A percentile compares a stretch with the other conserved stretches of the same genome.
These are phyloP conservation scores for Neofusicoccum sp. DNA, from an alignment of 2,329 filamentous ascomycete genomes.

Conservation along the genomic window DNA sequence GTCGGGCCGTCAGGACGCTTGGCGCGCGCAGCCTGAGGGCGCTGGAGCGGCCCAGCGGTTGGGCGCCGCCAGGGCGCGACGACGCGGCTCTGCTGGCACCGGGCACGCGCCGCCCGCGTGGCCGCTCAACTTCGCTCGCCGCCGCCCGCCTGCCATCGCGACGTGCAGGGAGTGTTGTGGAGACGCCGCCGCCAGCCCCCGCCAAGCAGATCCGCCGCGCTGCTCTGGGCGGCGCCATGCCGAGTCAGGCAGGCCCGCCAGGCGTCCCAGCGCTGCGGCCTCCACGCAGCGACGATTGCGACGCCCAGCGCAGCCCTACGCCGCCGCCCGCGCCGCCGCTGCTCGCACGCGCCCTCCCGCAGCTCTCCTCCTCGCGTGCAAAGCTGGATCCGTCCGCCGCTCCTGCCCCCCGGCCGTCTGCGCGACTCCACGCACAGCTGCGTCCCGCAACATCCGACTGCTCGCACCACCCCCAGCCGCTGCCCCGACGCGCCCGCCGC, in stretches of 20 bases:
- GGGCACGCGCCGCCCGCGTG: background rate
- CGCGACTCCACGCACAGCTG: background rate
- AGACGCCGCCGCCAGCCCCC: background rate
- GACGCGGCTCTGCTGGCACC: background rate
- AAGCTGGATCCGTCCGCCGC: too few species aligned
- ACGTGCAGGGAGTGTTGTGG: slow-evolving; percentile 1
- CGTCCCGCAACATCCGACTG: background rate
- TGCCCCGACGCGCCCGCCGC: background rate
- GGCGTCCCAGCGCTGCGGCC: background rate
- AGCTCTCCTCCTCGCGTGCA: too few species aligned
- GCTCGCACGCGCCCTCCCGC: too few species aligned
- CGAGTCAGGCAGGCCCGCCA: background rate
- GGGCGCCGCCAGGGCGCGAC: background rate
- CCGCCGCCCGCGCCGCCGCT: too few species aligned
- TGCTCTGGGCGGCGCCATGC: background rate
- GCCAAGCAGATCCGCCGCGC: slow-evolving; percentile 4
- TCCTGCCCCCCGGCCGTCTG: background rate
- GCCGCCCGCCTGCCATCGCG: background rate
- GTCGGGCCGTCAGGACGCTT: too few species aligned
- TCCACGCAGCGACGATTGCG: background rate
- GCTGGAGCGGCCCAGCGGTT: too few species aligned
- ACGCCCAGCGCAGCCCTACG: background rate
- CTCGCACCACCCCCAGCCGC: background rate
- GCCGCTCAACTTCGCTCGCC: background rate
- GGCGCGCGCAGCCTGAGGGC: too few species aligned